Percentiles rank a stretch among this genome's conserved stretches.
Conservation (phyloP, 2,329 filamentous ascomycete species). For the Colletotrichum eremochloae region DNA sequence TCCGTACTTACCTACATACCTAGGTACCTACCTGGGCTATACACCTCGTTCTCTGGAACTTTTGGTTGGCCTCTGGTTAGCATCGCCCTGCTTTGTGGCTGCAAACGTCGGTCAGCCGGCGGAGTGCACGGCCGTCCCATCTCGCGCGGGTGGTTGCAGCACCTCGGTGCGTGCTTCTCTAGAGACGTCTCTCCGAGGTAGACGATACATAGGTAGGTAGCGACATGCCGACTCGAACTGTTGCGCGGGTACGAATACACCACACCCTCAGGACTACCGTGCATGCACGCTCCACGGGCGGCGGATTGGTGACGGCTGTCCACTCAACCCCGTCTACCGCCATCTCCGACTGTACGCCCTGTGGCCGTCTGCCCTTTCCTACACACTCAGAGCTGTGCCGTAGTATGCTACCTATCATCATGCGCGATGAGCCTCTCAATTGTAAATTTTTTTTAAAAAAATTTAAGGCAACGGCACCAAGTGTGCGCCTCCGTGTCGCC, state of each 20-base stretch:
- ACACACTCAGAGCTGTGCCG: neutral
- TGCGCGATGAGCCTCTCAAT: conserved; percentile 26
- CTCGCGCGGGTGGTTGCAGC: conserved; percentile 37
- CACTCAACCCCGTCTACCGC: conserved; percentile 30
- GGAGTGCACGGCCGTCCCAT: conserved; percentile 36
- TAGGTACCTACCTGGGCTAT: too few relatives aligned
- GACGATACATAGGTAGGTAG: conserved; percentile 8
- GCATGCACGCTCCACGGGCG: conserved; percentile 17
- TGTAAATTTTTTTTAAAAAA: neutral
- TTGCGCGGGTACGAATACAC: conserved; percentile 7
- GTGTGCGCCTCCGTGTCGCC: conserved; percentile 24
- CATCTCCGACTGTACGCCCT: neutral
- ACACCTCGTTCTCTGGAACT: too few relatives aligned
- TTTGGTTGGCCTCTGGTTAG: too few relatives aligned
- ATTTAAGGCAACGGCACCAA: neutral
- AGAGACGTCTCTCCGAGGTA: conserved; percentile 17
- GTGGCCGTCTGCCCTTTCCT: conserved; percentile 15
- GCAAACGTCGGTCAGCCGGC: conserved; percentile 35
- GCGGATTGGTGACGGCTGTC: conserved; percentile 15
- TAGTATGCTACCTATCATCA: conserved; percentile 9
- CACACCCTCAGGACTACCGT: neutral
- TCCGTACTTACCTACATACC: too few relatives aligned
- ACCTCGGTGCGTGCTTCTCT: conserved; percentile 14
- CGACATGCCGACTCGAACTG: conserved; percentile 13
- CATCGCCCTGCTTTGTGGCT: too few relatives aligned